Base-by-base conservation (phyloP, 345 rosid genomes). In the Salix dunnii region DNA sequence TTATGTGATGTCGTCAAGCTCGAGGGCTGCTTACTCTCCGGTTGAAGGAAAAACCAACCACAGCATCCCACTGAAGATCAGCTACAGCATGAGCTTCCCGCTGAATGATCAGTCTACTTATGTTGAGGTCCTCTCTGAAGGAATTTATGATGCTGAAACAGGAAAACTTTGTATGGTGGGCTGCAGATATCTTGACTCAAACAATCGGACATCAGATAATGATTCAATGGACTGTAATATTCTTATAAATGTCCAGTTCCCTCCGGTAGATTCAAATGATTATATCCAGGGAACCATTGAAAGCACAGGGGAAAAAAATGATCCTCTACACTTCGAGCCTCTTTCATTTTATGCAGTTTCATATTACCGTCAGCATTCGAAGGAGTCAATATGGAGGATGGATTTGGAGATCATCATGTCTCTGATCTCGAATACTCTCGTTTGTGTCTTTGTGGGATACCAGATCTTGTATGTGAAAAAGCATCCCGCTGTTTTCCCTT, bases 81-180 rank as follows among this genome's bases (percentile, higher is more conserved):
- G 86, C 79, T 85, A 76, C 78, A 16, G 10, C 68, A 77, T 85
- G 65, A 85, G 86, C 77, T 85, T 73, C 78, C 23, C 3, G 38
- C 76, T 85, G 27, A 69, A 73, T n/a, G 51, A n/a, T n/a, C n/a
- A 10, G 3, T 65, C 84, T 27, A 48, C 80, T 0, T 1, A 3
- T 13, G 40, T 76, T 20, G 18, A 49, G 23, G 70, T 85, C 65
- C 66, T 36, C 38, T 82, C 85, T 13, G 88, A 85, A 72, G 85
- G 85, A 17, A 69, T 68, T 63, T 82, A 82, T 49, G 61, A 82
- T 66, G 65, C 71, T 67, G 74, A 75, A 72, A 82, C 82, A 67
- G 85, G 85, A 75, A 30, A 18, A 28, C 51, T 78, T 43, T 82
- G 85, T 7, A 46, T 82, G 82, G 72, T 46, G 28, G 84, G 84